phyloP scores from a whole-genome alignment of 768 basidiomycete species.

The Trametes punicea region DNA sequence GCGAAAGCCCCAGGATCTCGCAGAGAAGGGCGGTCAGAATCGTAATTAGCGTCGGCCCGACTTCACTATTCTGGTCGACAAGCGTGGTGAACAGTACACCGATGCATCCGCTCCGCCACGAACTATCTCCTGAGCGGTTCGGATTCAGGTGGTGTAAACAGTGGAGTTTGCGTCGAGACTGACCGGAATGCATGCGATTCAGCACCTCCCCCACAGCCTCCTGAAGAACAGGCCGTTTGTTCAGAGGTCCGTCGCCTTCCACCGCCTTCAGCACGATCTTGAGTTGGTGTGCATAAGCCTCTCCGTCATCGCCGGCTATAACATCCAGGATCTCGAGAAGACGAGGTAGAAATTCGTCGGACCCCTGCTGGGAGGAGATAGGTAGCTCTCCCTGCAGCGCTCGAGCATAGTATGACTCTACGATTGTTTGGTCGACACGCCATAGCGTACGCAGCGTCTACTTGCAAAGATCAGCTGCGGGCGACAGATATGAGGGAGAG shows the following conservation, averaged over 20 bases:
- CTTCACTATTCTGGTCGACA: slow-evolving; percentile 33
- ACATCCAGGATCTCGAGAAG: slow-evolving; percentile 55
- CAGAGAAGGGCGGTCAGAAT: slow-evolving; percentile 66
- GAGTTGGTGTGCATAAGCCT: slow-evolving; percentile 53
- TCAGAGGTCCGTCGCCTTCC: slow-evolving; percentile 34
- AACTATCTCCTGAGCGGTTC: slow-evolving; percentile 33
- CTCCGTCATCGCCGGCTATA: slow-evolving; percentile 48
- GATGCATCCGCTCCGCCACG: slow-evolving; percentile 37
- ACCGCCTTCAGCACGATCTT: slow-evolving; percentile 38
- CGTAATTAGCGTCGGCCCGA: slow-evolving; percentile 57
- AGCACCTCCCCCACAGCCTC: slow-evolving; percentile 55
- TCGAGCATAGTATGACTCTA: slow-evolving; percentile 52
- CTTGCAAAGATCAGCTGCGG: neutral
- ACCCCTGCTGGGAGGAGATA: slow-evolving; percentile 32
- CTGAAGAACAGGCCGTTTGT: slow-evolving; percentile 47
- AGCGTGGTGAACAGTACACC: slow-evolving; percentile 38
- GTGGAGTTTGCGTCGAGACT: slow-evolving; percentile 10
- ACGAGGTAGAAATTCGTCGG: slow-evolving; percentile 42
- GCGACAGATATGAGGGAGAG: neutral
- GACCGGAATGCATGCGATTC: slow-evolving; percentile 48
- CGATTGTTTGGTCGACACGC: slow-evolving; percentile 54
- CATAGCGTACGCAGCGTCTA: slow-evolving; percentile 62
- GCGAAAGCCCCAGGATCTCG: slow-evolving; percentile 50
- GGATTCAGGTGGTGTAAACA: neutral
- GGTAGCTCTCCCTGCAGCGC: slow-evolving; percentile 38